Evolutionary conservation across 495 filamentous ascomycete genomes (phyloP), one percentile per base, ranked within the genome.

Genomic region (Pseudoneurospora amorphoporcata): DNA sequence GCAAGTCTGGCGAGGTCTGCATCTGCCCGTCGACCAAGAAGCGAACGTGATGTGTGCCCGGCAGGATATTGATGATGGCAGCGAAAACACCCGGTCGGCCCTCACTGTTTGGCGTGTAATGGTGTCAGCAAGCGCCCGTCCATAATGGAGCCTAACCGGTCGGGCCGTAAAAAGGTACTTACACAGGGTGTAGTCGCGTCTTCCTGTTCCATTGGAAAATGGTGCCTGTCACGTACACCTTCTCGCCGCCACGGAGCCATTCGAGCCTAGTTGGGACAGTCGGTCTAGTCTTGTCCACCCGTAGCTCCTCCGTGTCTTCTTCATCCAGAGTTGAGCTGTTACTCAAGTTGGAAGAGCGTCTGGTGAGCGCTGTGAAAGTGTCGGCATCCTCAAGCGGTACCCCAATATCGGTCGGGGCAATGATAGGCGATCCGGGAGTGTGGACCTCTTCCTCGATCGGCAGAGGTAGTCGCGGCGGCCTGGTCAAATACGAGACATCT

Each of bases 131-230:
- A 68, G 10, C 14, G 17, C 5, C 14, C 19, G 3, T 40, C 5
- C 1, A 32, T 42, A 40, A 29, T n/a, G 16, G 17, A 37, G 68
- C 68, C 12, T 6, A 19, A 19, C 10, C 23, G n/a, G 35, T 42
- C 17, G 68, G 68, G 10, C 17, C 6, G 73, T 45, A 72, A 17
- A 43, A 43, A 23, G 40, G 32, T 19, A 88, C 90, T 86, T 86
- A 97, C 94, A 90, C 90, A 85, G 87, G 90, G 79, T 92, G 89
- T 78, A 99, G 83, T 69, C 90, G 88, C 75, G 91, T 94, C 80
- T 98, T 98, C 81, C 92, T 90, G 79, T 93, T 92, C 95, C 95
- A 99, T 77, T 92, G 90, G 71, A 94, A 94, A 77, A 98, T 97
- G 23, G 96, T 98, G 73, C 95, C 95, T 1, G 96, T 98, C 43